These are phyloP conservation scores for Quillaja saponaria DNA, from an alignment of 306 rosid species.

Conservation along the genomic window DNA sequence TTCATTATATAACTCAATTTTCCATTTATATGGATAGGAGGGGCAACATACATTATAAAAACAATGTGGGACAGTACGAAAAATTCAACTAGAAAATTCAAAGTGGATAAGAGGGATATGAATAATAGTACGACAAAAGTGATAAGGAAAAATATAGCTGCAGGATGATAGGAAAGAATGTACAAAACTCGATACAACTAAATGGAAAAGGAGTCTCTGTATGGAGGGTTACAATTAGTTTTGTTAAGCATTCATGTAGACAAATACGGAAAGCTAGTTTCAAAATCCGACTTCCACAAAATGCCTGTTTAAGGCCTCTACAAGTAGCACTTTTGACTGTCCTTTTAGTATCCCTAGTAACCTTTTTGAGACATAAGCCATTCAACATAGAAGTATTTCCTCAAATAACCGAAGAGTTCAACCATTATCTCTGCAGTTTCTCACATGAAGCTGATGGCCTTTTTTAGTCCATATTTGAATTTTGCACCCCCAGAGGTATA, in stretches of 20 bases:
- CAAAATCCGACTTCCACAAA: too few relatives aligned
- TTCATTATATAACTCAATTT: background rate
- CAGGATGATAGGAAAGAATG: background rate
- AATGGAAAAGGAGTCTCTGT: slow-evolving; percentile 14
- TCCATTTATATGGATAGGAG: too few relatives aligned
- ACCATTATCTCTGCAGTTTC: background rate
- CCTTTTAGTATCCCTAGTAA: background rate
- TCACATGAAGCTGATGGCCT: slow-evolving; percentile 6
- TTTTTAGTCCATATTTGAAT: slow-evolving; percentile 24
- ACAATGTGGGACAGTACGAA: too few relatives aligned
- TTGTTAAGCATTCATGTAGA: background rate
- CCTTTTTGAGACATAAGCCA: slow-evolving; percentile 2
- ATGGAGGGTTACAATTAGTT: background rate
- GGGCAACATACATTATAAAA: too few relatives aligned
- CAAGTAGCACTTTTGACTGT: too few relatives aligned
- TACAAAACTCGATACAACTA: slow-evolving; percentile 2
- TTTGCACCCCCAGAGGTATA: slow-evolving; percentile 10
- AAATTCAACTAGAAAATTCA: slow-evolving; percentile 17
- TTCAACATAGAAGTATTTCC: slow-evolving; percentile 18
- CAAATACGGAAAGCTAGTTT: too few relatives aligned
- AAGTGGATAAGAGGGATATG: background rate
- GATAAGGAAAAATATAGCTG: background rate
- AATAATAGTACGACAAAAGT: slow-evolving; percentile 3
- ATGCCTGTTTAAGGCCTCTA: too few relatives aligned
- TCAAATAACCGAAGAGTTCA: slow-evolving; percentile 16